Evolutionary conservation across 306 rosid species (phyloP).

Genomic region (Corylus avellana): DNA sequence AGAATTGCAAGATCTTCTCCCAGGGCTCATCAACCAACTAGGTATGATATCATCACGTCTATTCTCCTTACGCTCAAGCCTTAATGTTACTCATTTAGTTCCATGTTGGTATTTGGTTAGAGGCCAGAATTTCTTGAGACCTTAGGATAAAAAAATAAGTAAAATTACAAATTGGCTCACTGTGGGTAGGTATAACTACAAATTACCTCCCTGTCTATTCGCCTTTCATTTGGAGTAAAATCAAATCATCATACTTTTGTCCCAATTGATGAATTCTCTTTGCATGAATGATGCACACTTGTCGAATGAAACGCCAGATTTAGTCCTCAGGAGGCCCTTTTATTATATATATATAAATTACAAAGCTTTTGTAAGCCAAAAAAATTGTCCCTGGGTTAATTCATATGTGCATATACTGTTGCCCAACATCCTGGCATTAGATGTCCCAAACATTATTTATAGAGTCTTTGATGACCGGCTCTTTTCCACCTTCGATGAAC

Average conservation of each 20-base stretch:
- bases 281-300: background rate
- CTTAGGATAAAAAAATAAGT: background rate
- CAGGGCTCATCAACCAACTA: slow-evolving; percentile 84
- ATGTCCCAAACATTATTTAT: background rate
- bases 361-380: too few relatives aligned
- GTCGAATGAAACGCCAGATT: background rate
- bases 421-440: background rate
- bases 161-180: background rate
- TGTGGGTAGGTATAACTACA: background rate
- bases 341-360: background rate
- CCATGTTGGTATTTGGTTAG: background rate
- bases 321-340: too few relatives aligned
- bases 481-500: background rate
- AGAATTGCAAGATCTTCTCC: slow-evolving; percentile 99
- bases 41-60: slow-evolving; percentile 42
- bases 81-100: background rate
- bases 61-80: background rate
- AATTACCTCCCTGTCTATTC: background rate
- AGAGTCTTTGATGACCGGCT: background rate
- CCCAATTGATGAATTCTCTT: background rate
- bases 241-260: background rate
- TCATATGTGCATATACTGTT: background rate
- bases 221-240: background rate
- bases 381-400: background rate
- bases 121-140: background rate